phyloP scores from a whole-genome alignment of 1,139 yeast genomes.

The Meyerozyma athensensis region DNA sequence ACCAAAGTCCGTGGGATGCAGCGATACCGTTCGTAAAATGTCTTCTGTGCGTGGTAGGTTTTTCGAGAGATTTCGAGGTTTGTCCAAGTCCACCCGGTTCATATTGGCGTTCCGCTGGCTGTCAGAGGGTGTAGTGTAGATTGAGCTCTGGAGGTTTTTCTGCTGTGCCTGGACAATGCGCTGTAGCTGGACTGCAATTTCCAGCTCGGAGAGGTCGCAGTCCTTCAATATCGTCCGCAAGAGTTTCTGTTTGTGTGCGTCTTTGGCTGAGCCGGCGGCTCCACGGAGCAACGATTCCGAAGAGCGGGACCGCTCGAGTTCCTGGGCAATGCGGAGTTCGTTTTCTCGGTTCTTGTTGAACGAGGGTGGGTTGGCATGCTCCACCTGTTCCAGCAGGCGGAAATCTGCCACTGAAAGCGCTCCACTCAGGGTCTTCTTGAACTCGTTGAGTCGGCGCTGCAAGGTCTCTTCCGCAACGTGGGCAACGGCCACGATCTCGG shows the following conservation, averaged over 20 bases:
- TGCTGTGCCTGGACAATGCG: conserved; percentile 22
- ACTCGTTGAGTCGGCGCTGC: conserved; percentile 85
- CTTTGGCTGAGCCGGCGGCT: conserved; percentile 5
- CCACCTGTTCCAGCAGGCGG: conserved; percentile 42
- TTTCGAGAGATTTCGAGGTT: conserved; percentile 51
- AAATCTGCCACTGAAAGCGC: conserved; percentile 68
- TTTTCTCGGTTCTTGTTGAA: conserved; percentile 46
- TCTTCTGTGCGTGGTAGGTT: conserved; percentile 53
- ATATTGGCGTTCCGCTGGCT: conserved; percentile 13
- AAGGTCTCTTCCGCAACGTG: conserved; percentile 93
- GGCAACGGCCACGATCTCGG: conserved; percentile 92
- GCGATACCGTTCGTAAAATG: conserved; percentile 48
- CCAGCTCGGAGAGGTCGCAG: conserved; percentile 21
- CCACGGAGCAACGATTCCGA: background rate
- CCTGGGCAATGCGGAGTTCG: conserved; percentile 14
- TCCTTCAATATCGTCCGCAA: conserved; percentile 20
- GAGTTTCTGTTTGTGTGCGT: conserved; percentile 9
- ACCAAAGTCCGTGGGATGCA: conserved; percentile 56
- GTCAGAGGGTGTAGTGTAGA: conserved; percentile 24
- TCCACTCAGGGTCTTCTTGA: conserved; percentile 73
- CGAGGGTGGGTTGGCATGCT: conserved; percentile 76
- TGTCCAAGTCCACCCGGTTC: conserved; percentile 30
- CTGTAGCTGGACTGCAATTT: conserved; percentile 17
- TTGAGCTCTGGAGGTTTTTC: conserved; percentile 15
- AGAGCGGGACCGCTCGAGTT: background rate